Conservation (phyloP, 106 monocot genomes). For the Platanthera zijinensis region DNA sequence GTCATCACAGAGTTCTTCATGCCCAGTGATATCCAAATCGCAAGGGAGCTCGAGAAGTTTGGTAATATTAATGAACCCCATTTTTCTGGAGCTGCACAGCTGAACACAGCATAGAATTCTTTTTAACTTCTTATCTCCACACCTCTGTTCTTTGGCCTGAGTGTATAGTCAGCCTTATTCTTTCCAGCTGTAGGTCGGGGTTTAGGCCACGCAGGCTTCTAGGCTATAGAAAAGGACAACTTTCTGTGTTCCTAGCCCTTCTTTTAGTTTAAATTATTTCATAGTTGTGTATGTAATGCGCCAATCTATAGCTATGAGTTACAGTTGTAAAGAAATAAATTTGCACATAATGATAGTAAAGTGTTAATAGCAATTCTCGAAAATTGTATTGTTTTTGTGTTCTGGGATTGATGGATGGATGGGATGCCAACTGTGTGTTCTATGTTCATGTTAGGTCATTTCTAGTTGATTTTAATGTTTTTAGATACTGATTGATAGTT, state of each 20-base stretch:
- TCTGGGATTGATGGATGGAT: too few relatives aligned
- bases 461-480: too few relatives aligned
- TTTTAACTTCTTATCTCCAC: neutral
- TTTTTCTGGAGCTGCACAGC: constrained; percentile 15
- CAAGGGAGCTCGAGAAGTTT: constrained; percentile 53
- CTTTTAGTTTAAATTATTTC: neutral
- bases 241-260: neutral
- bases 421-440: too few relatives aligned
- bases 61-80: constrained; percentile 1
- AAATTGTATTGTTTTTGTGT: too few relatives aligned
- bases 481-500: too few relatives aligned
- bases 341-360: too few relatives aligned
- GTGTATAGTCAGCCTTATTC: constrained; percentile 25
- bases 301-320: too few relatives aligned
- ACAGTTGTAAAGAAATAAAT: too few relatives aligned
- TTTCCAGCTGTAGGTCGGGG: constrained; percentile 13
- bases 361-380: too few relatives aligned
- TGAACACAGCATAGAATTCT: constrained; percentile 14
- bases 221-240: neutral
- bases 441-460: too few relatives aligned
- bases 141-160: neutral
- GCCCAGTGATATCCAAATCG: constrained; percentile 58
- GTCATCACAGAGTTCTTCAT: constrained; percentile 28
- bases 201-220: constrained; percentile 3
- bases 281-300: neutral